These are phyloP conservation scores for Rhododendron griersonianum DNA, from an alignment of 148 eudicot genomes.

Conservation along the genomic window DNA sequence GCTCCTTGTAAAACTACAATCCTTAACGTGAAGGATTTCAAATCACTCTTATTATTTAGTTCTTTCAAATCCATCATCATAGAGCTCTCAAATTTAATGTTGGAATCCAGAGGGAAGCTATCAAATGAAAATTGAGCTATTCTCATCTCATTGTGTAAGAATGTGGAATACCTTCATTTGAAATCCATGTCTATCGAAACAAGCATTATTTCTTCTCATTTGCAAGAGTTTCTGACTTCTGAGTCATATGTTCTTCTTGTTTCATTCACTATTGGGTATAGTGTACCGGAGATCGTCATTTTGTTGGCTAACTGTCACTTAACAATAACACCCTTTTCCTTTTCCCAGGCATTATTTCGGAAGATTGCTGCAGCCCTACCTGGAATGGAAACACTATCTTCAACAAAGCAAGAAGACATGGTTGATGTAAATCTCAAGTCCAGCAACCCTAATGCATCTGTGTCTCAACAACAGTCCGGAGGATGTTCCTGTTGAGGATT, in stretches of 20 bases:
- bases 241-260: background rate
- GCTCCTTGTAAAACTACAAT: background rate
- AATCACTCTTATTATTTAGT: background rate
- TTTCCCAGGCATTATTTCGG: slow-evolving; percentile 39
- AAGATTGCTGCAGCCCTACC: slow-evolving; percentile 57
- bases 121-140: background rate
- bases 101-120: background rate
- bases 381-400: slow-evolving; percentile 54
- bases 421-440: slow-evolving; percentile 55
- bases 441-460: slow-evolving; percentile 34
- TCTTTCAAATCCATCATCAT: background rate
- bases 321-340: background rate
- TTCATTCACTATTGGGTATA: background rate
- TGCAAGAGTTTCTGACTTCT: background rate
- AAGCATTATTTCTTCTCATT: background rate
- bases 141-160: background rate
- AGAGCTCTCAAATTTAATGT: background rate
- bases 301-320: background rate
- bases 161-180: background rate
- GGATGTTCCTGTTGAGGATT: slow-evolving; percentile 37
- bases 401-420: slow-evolving; percentile 55
- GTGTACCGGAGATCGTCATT: background rate
- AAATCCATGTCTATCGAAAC: background rate
- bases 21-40: background rate
- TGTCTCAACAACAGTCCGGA: slow-evolving; percentile 39